These are phyloP conservation scores for Sclerotinia trifoliorum DNA, from an alignment of 2,329 filamentous ascomycete genomes.

Conservation along the genomic window DNA sequence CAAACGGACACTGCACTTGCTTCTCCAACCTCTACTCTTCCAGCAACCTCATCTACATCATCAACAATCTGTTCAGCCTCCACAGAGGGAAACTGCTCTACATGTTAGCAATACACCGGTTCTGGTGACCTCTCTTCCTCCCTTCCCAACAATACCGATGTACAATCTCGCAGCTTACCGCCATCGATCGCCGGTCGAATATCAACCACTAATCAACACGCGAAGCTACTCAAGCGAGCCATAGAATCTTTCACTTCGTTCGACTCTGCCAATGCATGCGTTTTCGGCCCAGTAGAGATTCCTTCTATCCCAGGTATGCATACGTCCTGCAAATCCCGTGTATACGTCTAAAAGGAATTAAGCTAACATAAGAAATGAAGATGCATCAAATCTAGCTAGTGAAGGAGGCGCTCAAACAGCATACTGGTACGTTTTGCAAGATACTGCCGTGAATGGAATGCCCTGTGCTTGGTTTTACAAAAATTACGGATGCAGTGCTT, in stretches of 20 bases:
- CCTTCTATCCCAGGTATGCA: conserved; percentile 1
- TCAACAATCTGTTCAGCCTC: background rate
- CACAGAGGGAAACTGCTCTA: background rate
- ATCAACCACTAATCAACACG: background rate
- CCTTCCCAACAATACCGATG: background rate
- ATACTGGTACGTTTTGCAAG: conserved; percentile 14
- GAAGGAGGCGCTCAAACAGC: conserved; percentile 2
- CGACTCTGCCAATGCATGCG: background rate
- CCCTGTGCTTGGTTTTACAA: conserved; percentile 1
- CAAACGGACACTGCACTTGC: background rate
- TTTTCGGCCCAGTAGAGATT: background rate
- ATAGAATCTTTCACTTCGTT: background rate
- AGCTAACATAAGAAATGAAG: background rate
- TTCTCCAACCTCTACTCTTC: background rate
- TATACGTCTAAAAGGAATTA: background rate
- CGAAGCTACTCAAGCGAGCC: background rate
- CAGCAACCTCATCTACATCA: background rate
- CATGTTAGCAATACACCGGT: conserved; percentile 6
- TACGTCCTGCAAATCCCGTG: no score
- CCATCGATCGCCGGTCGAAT: conserved; percentile 7
- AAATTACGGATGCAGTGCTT: background rate
- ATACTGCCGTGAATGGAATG: background rate
- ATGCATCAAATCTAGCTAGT: background rate
- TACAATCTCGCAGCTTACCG: background rate
- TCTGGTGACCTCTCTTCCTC: background rate